These are phyloP conservation scores for Zoysia matrella DNA, from an alignment of 202 grass and related monocot genomes.

Conservation along the genomic window DNA sequence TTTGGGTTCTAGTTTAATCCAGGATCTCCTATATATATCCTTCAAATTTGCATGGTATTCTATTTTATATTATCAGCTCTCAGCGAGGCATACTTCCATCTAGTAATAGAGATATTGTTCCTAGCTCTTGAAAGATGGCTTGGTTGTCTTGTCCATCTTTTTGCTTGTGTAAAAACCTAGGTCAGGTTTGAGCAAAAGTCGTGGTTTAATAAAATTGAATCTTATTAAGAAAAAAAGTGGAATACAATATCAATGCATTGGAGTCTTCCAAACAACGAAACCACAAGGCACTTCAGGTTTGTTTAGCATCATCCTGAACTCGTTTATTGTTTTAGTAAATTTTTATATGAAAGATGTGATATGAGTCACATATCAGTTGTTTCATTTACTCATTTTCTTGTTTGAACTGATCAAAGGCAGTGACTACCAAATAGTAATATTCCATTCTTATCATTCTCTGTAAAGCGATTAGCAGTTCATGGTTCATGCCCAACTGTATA, in stretches of 20 bases:
- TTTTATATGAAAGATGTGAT: not conserved
- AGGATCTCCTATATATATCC: not conserved
- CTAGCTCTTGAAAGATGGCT: not conserved
- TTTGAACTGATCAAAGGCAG: no score
- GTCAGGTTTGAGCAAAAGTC: not conserved
- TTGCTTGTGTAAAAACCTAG: not conserved
- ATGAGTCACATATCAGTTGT: not conserved
- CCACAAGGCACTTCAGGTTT: not conserved
- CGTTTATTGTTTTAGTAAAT: not conserved
- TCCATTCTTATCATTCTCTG: no score
- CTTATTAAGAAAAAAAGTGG: not conserved
- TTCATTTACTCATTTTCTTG: conserved; percentile 14
- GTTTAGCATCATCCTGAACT: not conserved
- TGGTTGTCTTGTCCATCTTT: not conserved
- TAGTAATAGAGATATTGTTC: not conserved
- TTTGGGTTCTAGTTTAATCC: not conserved
- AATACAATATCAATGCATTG: not conserved
- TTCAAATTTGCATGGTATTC: not conserved
- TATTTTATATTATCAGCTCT: not conserved
- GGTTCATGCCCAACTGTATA: no score
- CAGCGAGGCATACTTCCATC: not conserved
- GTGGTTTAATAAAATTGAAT: not conserved
- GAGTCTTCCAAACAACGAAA: not conserved
- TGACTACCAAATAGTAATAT: no score
- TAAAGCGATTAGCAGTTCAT: no score